Evolutionary conservation across 495 filamentous ascomycete genomes (phyloP).

Genomic region (Hypoxylon crocopeplum): DNA sequence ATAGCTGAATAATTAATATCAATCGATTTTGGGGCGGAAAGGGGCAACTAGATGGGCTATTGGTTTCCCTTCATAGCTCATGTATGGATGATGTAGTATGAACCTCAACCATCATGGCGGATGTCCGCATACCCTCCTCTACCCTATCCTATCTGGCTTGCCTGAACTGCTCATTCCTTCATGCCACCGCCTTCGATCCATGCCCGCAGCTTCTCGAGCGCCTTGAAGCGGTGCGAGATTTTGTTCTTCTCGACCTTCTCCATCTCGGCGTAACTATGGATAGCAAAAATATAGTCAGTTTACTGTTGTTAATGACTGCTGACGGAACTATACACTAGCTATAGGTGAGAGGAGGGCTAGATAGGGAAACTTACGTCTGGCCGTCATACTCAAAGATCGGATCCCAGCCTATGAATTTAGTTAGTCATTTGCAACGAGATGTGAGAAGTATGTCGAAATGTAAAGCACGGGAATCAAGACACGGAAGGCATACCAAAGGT

Average conservation of each 20-base stretch:
- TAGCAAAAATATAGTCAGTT: constrained; percentile 7
- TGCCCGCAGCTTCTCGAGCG: constrained; percentile 79
- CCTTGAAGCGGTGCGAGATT: constrained; percentile 88
- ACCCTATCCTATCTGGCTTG: background rate
- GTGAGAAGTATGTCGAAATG: background rate
- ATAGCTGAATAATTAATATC: too few species aligned
- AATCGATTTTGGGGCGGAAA: too few species aligned
- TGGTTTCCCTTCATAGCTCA: too few species aligned
- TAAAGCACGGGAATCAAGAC: background rate
- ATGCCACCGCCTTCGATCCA: constrained; percentile 71
- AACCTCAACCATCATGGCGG: too few species aligned
- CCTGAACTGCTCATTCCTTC: constrained; percentile 30
- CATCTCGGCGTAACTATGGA: constrained; percentile 85
- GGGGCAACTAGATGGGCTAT: too few species aligned
- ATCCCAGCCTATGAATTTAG: constrained; percentile 81
- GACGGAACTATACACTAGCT: background rate
- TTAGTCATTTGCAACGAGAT: constrained; percentile 1
- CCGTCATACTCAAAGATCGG: constrained; percentile 95
- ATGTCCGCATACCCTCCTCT: too few species aligned
- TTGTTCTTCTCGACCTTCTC: constrained; percentile 88
- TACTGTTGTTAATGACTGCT: background rate
- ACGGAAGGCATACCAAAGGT: constrained; percentile 74
- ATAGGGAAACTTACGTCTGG: constrained; percentile 70
- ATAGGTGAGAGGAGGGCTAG: background rate
- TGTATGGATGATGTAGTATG: too few species aligned